Conservation (phyloP, 169 alveolate species). For the Theileria sp. region DNA sequence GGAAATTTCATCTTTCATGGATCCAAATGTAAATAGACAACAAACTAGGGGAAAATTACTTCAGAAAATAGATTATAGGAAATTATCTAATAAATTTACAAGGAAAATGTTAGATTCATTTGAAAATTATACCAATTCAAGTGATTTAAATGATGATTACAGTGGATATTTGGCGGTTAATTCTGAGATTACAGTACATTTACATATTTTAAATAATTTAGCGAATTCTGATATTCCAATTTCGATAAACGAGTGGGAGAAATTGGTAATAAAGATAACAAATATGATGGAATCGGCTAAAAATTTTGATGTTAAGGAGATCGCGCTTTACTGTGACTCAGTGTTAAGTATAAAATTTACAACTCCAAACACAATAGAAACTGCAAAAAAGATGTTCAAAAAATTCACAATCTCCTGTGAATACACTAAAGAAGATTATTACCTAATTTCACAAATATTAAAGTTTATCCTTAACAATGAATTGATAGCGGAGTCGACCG, state of each 20-base stretch:
- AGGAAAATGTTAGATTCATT: slow-evolving; percentile 22
- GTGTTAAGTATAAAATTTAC: slow-evolving; percentile 33
- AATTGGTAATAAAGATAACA: slow-evolving; percentile 9
- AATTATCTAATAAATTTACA: slow-evolving; percentile 22
- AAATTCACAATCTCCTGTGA: not conserved
- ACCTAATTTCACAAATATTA: slow-evolving; percentile 8
- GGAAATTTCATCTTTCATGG: slow-evolving; percentile 51
- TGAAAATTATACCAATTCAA: slow-evolving; percentile 5
- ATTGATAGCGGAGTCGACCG: not conserved
- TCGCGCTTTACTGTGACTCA: slow-evolving; percentile 29
- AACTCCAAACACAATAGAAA: slow-evolving; percentile 29
- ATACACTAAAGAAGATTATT: not conserved
- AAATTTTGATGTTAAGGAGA: not conserved
- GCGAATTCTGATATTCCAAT: slow-evolving; percentile 57
- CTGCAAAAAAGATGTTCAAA: slow-evolving; percentile 17
- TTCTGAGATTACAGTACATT: slow-evolving; percentile 3
- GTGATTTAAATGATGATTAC: not conserved
- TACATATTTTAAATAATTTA: slow-evolving; percentile 28
- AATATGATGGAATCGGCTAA: not conserved
- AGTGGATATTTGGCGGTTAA: not conserved
- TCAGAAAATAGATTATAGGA: slow-evolving; percentile 24
- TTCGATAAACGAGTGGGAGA: slow-evolving; percentile 38
- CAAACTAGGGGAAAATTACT: slow-evolving; percentile 32
- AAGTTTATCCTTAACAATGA: not conserved
- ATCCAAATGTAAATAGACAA: slow-evolving; percentile 13